Evolutionary conservation across 257 asterid genomes (phyloP), one percentile per base, ranked within the genome.

Genomic region (Nyctanthes arbortristis): DNA sequence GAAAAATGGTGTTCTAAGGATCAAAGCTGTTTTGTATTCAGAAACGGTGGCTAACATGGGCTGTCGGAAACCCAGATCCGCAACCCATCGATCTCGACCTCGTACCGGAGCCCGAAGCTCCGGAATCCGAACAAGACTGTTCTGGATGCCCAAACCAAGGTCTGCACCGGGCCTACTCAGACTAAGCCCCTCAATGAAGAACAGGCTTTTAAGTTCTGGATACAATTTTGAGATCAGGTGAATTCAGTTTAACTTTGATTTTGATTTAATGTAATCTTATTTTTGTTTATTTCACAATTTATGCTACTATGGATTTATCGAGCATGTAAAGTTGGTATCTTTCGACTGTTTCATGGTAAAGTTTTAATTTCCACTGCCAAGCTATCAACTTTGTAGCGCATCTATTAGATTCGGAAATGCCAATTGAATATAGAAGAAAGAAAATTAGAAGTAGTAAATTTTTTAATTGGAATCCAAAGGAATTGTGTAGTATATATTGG

Each of bases 141-240:
- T 34, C 73, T 91, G 72, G 97, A 93, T 28, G 97, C 97, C 20
- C 99, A 91, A 67, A 83, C 89, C 32, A 91, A 81, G 88, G 96
- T 93, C 60, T 93, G 99, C 72, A 93, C 97, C 2, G 96, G 97
- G 14, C 99, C 99, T 33, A 93, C 96, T 30, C 97, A 87, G 62
- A 91, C 99, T 70, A 87, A 75, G 84, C 96, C 97, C 61, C 99
- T 93, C 40, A 81, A 68, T 74, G 95, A 85, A 30, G 96, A 89
- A 70, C 93, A 93, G 72, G 97, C 99, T 75, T 89, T 86, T 76
- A 91, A 87, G 99, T 91, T 70, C 78, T 93, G 25, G 93, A 91
- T 28, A 89, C 96, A 32, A 91, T 93, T 70, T 73, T 91, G 18
- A 89, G 78, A 80, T 91, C 96, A 72, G 96, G 96, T 90, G 62